These are phyloP conservation scores for Wickerhamiella brachini DNA, from an alignment of 805 yeast species.

Conservation along the genomic window DNA sequence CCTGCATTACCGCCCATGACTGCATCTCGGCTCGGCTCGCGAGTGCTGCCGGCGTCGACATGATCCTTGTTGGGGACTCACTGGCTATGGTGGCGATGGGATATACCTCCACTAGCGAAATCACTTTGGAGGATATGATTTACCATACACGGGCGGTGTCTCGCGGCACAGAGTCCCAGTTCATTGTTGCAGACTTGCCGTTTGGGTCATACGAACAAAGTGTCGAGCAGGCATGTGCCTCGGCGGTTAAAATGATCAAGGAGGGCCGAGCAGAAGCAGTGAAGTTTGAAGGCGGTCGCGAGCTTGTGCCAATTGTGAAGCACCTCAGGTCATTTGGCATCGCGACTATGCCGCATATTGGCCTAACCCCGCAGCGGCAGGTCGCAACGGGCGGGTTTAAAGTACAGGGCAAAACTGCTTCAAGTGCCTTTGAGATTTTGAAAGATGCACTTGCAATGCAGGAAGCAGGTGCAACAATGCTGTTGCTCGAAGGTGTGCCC, in stretches of 20 bases:
- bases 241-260: conserved; percentile 42
- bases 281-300: conserved; percentile 73
- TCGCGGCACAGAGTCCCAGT: conserved; percentile 52
- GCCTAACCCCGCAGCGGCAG: conserved; percentile 80
- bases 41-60: conserved; percentile 50
- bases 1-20: conserved; percentile 81
- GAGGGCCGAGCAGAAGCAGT: conserved; percentile 50
- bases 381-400: conserved; percentile 74
- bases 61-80: conserved; percentile 79
- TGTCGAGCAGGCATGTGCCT: conserved; percentile 44
- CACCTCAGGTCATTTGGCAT: conserved; percentile 56
- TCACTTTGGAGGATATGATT: conserved; percentile 62
- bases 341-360: conserved; percentile 85
- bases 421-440: conserved; percentile 41
- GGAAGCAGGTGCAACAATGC: conserved; percentile 58
- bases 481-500: conserved; percentile 82
- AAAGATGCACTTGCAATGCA: conserved; percentile 60
- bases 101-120: conserved; percentile 47
- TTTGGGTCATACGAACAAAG: conserved; percentile 72
- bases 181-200: conserved; percentile 75
- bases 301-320: conserved; percentile 39
- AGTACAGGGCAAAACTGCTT: conserved; percentile 56
- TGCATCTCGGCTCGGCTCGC: conserved; percentile 63
- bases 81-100: conserved; percentile 88
- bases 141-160: conserved; percentile 64